phyloP scores from a whole-genome alignment of 2,329 filamentous ascomycete genomes.

The Xylaria hypoxylon region DNA sequence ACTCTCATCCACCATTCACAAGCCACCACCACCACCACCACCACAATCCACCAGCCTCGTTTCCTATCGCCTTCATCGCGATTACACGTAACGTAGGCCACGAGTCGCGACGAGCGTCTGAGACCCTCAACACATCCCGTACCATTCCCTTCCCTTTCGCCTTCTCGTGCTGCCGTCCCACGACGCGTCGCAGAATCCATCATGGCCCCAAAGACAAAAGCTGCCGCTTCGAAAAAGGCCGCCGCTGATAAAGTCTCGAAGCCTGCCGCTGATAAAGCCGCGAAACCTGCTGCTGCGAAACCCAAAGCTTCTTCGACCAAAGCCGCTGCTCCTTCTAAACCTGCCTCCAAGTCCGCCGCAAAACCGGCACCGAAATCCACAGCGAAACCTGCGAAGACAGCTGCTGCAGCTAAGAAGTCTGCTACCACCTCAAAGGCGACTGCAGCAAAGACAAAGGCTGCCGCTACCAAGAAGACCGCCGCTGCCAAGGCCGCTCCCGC shows the following conservation, averaged over 20 bases:
- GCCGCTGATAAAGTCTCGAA: constrained; percentile 9
- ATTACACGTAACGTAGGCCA: background rate
- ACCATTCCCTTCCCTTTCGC: background rate
- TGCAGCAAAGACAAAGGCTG: constrained; percentile 28
- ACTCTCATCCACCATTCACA: no score
- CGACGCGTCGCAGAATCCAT: constrained; percentile 4
- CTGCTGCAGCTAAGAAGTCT: constrained; percentile 13
- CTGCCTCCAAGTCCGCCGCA: constrained; percentile 10
- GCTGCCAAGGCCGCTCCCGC: constrained; percentile 21
- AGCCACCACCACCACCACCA: no score
- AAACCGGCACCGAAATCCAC: constrained; percentile 15
- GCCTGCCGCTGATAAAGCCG: constrained; percentile 2
- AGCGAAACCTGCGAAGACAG: constrained; percentile 19
- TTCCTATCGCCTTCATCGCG: background rate
- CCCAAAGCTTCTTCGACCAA: constrained; percentile 18
- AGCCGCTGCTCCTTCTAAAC: constrained; percentile 7
- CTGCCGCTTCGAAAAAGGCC: background rate
- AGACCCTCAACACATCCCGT: background rate
- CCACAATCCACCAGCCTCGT: no score
- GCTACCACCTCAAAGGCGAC: constrained; percentile 6
- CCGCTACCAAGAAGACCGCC: constrained; percentile 33
- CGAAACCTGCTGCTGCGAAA: background rate
- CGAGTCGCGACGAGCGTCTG: constrained; percentile 21
- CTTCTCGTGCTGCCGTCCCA: background rate
- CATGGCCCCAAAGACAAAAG: constrained; percentile 24